Conservation (phyloP, 352 stramenopile genomes). For the Aphanomyces stellatus region DNA sequence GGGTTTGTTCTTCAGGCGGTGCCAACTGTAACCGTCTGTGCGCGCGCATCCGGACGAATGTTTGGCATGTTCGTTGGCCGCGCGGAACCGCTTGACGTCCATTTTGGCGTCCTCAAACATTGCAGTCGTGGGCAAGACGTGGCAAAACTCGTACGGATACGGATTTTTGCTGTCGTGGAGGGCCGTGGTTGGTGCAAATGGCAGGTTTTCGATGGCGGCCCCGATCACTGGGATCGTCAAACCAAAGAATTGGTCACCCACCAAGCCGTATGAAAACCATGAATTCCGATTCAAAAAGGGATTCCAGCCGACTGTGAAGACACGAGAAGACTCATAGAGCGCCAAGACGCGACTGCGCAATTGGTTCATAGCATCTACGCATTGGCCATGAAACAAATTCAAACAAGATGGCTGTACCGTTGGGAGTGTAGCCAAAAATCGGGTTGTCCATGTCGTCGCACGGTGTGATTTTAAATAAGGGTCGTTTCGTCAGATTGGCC, state of each 20-base stretch:
- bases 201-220: constrained; percentile 58
- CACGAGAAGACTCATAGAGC: constrained; percentile 56
- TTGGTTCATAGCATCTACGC: constrained; percentile 50
- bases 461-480: constrained; percentile 69
- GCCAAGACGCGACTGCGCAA: constrained; percentile 59
- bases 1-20: constrained; percentile 36
- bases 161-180: constrained; percentile 24
- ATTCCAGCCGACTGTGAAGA: constrained; percentile 41
- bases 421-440: constrained; percentile 51
- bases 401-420: constrained; percentile 14
- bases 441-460: constrained; percentile 57
- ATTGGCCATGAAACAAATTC: background rate
- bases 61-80: constrained; percentile 75
- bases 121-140: constrained; percentile 55
- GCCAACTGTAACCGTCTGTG: constrained; percentile 73
- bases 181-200: constrained; percentile 57
- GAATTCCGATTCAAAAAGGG: constrained; percentile 65
- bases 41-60: constrained; percentile 76
- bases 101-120: constrained; percentile 73
- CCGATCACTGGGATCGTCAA: constrained; percentile 60
- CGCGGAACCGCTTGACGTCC: constrained; percentile 68
- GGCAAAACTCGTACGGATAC: constrained; percentile 80
- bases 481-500: constrained; percentile 28
- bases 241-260: constrained; percentile 76
- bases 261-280: constrained; percentile 73